These are phyloP conservation scores for Aotearoamyces nothofagi DNA, from an alignment of 2,329 filamentous ascomycete genomes.

Conservation along the genomic window DNA sequence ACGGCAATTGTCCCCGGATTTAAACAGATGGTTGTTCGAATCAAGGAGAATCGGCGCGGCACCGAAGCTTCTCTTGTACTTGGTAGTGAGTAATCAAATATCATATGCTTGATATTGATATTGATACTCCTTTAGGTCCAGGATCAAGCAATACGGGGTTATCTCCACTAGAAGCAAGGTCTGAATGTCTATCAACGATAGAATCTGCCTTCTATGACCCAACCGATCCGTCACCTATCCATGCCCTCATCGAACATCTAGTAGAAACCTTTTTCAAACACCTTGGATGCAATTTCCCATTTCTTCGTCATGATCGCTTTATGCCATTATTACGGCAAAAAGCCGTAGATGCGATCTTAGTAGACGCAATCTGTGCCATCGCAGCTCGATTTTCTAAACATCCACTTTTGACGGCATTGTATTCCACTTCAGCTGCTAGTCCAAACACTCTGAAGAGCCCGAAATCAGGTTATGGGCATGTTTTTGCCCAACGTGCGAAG, in stretches of 20 bases:
- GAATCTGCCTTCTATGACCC: slow-evolving; percentile 62
- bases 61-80: slow-evolving; percentile 21
- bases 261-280: slow-evolving; percentile 70
- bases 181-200: slow-evolving; percentile 9
- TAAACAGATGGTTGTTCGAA: slow-evolving; percentile 79
- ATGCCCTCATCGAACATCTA: slow-evolving; percentile 60
- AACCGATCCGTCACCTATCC: slow-evolving; percentile 53
- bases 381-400: slow-evolving; percentile 66
- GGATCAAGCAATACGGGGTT: no score
- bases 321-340: slow-evolving; percentile 64
- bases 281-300: slow-evolving; percentile 76
- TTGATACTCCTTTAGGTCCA: no score
- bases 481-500: slow-evolving; percentile 71
- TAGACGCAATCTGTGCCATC: slow-evolving; percentile 73
- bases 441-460: no score
- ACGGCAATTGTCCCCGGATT: slow-evolving; percentile 85
- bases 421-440: no score
- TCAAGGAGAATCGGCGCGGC: slow-evolving; percentile 49
- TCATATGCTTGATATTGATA: no score
- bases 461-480: slow-evolving; percentile 55
- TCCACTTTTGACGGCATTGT: slow-evolving; percentile 31
- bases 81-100: no score
- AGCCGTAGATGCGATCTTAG: slow-evolving; percentile 66
- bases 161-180: slow-evolving; percentile 10
- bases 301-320: slow-evolving; percentile 59